Base-by-base conservation (phyloP, 768 basidiomycete genomes). In the Leccinum imitatum region DNA sequence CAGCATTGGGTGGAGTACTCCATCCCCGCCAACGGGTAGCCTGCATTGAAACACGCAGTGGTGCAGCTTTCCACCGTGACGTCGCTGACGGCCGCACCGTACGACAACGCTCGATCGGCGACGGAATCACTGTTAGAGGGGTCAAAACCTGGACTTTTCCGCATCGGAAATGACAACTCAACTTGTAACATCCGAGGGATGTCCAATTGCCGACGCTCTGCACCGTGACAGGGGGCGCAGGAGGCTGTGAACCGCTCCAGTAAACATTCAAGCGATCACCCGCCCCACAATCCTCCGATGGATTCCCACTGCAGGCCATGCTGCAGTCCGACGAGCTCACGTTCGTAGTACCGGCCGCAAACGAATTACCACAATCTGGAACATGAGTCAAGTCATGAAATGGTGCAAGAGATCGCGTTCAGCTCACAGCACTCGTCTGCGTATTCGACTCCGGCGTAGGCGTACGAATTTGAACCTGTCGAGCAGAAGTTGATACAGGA, bases 151-250 rank as follows among this genome's bases (percentile, higher is more conserved):
- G 35, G 3, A 9, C 9, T 33, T 35, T n/a, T 9, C 5, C 3
- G 27, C 25, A 30, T 25, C 25, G 66, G 6, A 14, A 25, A 31
- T 19, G 6, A 7, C 3, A n/a, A 9, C 78, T 60, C 65, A 87
- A 44, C 89, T 76, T 86, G 75, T 82, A 90, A 69, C 90, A 92
- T n/a, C 90, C 90, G 31, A 91, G 79, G 0, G 84, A 86, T 6
- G 75, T 69, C 89, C 90, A 91, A 30, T 80, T 75, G 4, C 87
- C 89, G 31, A 87, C 80, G 52, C 70, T 81, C 4, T 80, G 75
- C 0, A 82, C 79, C 23, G 82, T 83, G 17, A 74, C 62, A 0
- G 90, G 88, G 14, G 81, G 71, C 0, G 84, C 63, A 14, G 89
- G 84, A 27, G 88, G 84, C 13, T 76, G 57, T 31, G 72, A 71